phyloP scores from a whole-genome alignment of 1,284 basidiomycete genomes.

The Inonotus obliquus region DNA sequence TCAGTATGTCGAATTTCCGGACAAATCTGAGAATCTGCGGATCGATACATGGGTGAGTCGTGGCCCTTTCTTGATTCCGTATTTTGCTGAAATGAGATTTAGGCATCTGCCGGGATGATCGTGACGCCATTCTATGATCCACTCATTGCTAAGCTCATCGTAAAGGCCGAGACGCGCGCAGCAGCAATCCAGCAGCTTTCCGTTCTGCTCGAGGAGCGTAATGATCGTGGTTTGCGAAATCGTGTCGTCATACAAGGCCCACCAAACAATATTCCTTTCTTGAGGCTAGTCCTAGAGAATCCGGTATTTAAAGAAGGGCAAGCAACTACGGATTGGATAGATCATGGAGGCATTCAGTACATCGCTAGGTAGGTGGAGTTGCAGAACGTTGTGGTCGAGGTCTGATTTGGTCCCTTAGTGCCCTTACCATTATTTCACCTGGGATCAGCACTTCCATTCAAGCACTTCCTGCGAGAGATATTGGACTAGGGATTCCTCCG shows the following conservation, averaged over 20 bases:
- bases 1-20: constrained; percentile 46
- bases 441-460: constrained; percentile 63
- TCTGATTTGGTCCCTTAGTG: constrained; percentile 33
- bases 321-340: constrained; percentile 54
- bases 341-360: constrained; percentile 37
- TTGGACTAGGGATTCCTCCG: constrained; percentile 60
- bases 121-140: constrained; percentile 58
- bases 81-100: not conserved
- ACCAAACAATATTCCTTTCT: constrained; percentile 53
- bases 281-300: constrained; percentile 41
- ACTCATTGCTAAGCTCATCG: constrained; percentile 51
- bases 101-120: constrained; percentile 49
- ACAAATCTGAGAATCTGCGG: constrained; percentile 34
- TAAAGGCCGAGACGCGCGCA: constrained; percentile 36
- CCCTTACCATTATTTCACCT: constrained; percentile 51
- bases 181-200: constrained; percentile 39
- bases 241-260: constrained; percentile 34
- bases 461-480: constrained; percentile 54
- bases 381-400: not conserved
- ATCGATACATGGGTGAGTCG: constrained; percentile 49
- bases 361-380: constrained; percentile 35
- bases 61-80: not conserved
- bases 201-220: not conserved
- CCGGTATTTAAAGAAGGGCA: constrained; percentile 40
- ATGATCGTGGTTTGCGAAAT: not conserved